Base-by-base conservation (phyloP, 495 filamentous ascomycete species). In the Hypoxylon rickii region DNA sequence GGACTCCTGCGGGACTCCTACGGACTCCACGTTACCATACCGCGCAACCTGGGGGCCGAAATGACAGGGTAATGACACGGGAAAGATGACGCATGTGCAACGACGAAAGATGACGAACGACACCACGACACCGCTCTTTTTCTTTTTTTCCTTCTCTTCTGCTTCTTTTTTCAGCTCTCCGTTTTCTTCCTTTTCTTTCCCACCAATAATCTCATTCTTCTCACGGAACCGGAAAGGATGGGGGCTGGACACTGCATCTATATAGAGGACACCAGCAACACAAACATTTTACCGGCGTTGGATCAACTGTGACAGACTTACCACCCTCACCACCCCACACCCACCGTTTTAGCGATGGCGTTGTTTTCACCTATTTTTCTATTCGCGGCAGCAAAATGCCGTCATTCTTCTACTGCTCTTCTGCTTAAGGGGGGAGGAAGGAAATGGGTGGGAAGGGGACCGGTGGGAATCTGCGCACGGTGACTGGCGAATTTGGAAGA, bases 51-150 rank as follows among this genome's bases (percentile, higher is more conserved):
- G 8, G 29, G 36, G 19, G 29, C 44, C 10, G 24, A 29, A 4
- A 10, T 4, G 4, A 4, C 24, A 10, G 10, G 24, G 24, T 4
- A 4, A 24, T 43, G 37, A 44, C 4, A 43, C 19, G 29, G 17
- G 17, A 20, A 37, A 19, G 22, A 51, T 46, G 26, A 51, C 32
- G 39, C 57, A 55, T 42, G 32, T 31, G 58, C 45, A 13, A 57
- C 45, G 44, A 45, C 26, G 24, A 29, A n/a, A 4, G 24, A 29
- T 29, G 24, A 29, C 24, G 10, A 29, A 29, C 24, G 24, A 29
- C 24, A 29, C 4, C 5, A 33, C 40, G 56, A 55, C 45, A 42
- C 41, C 51, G 39, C 17, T 48, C 17, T 52, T 52, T 47, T 26
- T 24, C 26, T 19, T 47, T 7, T 34, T 42, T 13, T 44, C 3